phyloP scores from a whole-genome alignment of 108 stramenopile species.

The Nannochloropsis gaditana region DNA sequence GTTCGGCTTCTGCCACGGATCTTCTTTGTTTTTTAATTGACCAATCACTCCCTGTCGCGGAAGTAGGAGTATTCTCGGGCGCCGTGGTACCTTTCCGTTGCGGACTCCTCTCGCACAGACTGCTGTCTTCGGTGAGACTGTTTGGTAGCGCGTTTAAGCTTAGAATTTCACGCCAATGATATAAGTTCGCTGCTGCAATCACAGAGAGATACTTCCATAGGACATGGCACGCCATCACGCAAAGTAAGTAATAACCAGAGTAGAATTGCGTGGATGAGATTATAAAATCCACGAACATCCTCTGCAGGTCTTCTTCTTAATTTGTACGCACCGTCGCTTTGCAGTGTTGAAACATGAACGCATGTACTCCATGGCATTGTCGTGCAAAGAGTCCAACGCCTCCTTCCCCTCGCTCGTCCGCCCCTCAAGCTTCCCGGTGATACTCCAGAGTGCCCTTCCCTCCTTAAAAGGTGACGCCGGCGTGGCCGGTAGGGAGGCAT shows the following conservation, averaged over 20 bases:
- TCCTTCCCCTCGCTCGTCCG: constrained; percentile 5
- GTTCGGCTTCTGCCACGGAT: neutral
- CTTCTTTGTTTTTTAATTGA: neutral
- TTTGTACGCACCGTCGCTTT: neutral
- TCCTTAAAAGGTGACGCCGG: neutral
- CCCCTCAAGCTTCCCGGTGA: neutral
- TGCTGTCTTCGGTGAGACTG: neutral
- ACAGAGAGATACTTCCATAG: no score
- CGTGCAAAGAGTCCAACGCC: constrained; percentile 17
- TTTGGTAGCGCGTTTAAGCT: neutral
- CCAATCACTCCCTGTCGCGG: neutral
- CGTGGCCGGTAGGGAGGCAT: neutral
- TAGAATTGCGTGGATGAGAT: no score
- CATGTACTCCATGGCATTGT: neutral
- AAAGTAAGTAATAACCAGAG: no score
- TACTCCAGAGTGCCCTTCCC: neutral
- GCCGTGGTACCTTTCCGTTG: neutral
- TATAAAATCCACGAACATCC: no score
- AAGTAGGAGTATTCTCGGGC: neutral
- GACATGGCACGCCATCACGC: no score
- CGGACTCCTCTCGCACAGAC: neutral
- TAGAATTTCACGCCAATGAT: no score
- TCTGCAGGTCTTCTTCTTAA: no score
- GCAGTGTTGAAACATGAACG: neutral
- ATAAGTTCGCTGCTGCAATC: no score